Base-by-base conservation (phyloP, 208 protist genomes). In the Histomonas meleagridis region DNA sequence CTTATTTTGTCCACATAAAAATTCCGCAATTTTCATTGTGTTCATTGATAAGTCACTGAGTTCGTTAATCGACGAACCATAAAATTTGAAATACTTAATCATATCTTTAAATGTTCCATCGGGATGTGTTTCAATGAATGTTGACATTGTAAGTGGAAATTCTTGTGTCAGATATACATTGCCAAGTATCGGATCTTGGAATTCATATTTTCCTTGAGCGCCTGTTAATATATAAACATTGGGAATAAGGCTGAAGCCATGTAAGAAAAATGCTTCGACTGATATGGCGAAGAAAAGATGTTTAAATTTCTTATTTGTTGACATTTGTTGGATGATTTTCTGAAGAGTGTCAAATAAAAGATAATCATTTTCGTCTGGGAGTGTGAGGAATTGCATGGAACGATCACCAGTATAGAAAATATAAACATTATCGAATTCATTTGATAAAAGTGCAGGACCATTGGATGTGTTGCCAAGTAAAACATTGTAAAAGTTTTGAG, bases 391-490 rank as follows among this genome's bases (percentile, higher is more conserved):
- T 48, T 55, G 26, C 46, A 86, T 55, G 3, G 40, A 38, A 16
- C 9, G 26, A 86, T 86, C 76, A 86, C 76, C 76, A 32, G 53
- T 40, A 69, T 93, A 95, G 65, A 76, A 92, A 51, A 95, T 90
- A 65, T 93, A 94, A 46, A 95, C 72, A 21, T 72, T 23, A 57
- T 94, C 93, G 0, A 38, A 32, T 18, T 32, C 18, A 57, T 35
- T 93, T 55, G 55, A 35, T 40, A 28, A 32, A 21, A 93, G 70
- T 35, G 93, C 93, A n/a, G n/a, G n/a, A n/a, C n/a, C n/a, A n/a
- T n/a, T n/a, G n/a, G n/a, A n/a, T n/a, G n/a, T 86, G 40, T 79
- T 40, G 9, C 70, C 70, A 10, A 1, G 69, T 4, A 95, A 65
- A 23, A 94, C 92, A 21, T 4, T 26, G 23, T 92, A 18, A 55